These are phyloP conservation scores for Rhypophila decipiens DNA, from an alignment of 495 filamentous ascomycete species.

Conservation along the genomic window DNA sequence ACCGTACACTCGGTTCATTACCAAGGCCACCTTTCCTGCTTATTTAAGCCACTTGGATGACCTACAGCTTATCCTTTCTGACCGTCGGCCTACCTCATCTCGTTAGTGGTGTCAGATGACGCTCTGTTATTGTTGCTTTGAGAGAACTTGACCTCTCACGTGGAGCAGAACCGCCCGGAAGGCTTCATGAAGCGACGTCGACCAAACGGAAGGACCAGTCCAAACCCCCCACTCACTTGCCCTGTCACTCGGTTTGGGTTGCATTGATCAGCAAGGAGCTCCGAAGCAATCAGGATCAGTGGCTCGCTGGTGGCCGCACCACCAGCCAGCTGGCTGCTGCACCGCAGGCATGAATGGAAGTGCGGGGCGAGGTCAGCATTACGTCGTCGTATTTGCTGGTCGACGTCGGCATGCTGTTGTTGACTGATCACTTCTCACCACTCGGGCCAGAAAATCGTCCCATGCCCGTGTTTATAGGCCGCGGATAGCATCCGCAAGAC, in stretches of 20 bases:
- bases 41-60: too few relatives aligned
- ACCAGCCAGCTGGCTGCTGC: too few relatives aligned
- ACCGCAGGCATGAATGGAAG: not conserved
- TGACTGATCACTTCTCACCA: not conserved
- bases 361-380: conserved; percentile 14
- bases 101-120: too few relatives aligned
- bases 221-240: not conserved
- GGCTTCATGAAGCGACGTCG: not conserved
- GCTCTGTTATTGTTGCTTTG: too few relatives aligned
- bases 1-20: too few relatives aligned
- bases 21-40: too few relatives aligned
- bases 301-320: too few relatives aligned
- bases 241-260: not conserved
- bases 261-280: conserved; percentile 13
- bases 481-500: too few relatives aligned
- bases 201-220: conserved; percentile 1
- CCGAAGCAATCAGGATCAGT: conserved; percentile 2
- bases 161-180: not conserved
- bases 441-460: too few relatives aligned
- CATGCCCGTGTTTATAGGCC: too few relatives aligned
- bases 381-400: conserved; percentile 16
- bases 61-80: too few relatives aligned
- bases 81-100: too few relatives aligned
- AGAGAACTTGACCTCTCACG: conserved; percentile 4
- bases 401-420: conserved; percentile 8